Conservation (phyloP, 2,329 filamentous ascomycete genomes). For the Cytospora paraplurivora region DNA sequence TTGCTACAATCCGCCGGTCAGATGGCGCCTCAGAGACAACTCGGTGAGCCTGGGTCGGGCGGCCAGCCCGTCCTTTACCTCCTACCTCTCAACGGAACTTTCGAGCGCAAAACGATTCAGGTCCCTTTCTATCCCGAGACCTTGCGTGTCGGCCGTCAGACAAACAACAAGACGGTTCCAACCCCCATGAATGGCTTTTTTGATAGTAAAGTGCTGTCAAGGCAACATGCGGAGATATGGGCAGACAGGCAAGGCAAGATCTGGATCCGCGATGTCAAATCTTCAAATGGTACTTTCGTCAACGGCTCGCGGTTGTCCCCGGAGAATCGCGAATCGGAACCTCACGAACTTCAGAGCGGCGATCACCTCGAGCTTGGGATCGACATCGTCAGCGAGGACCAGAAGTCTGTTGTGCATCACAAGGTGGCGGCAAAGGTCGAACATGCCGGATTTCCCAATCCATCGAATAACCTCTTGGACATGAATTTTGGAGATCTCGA, state of each 20-base stretch:
- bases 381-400: slow-evolving; percentile 97
- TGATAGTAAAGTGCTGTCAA: slow-evolving; percentile 94
- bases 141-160: slow-evolving; percentile 91
- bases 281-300: slow-evolving; percentile 97
- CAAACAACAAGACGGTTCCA: slow-evolving; percentile 93
- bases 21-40: slow-evolving; percentile 57
- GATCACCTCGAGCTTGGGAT: slow-evolving; percentile 95
- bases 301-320: slow-evolving; percentile 87
- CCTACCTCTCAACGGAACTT: slow-evolving; percentile 90
- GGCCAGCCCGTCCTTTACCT: slow-evolving; percentile 81
- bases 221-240: slow-evolving; percentile 96
- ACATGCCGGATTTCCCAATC: slow-evolving; percentile 81
- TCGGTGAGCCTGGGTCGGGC: slow-evolving; percentile 62
- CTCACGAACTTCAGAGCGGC: slow-evolving; percentile 86
- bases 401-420: slow-evolving; percentile 97
- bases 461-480: slow-evolving; percentile 76
- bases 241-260: slow-evolving; percentile 84
- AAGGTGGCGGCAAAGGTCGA: slow-evolving; percentile 98
- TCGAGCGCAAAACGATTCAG: slow-evolving; percentile 93
- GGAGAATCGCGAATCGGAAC: slow-evolving; percentile 95
- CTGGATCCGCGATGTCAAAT: slow-evolving; percentile 96
- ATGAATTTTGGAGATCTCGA: slow-evolving; percentile 93
- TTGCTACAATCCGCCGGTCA: slow-evolving; percentile 43
- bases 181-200: slow-evolving; percentile 93
- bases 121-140: slow-evolving; percentile 95